A percentile compares a stretch with the other conserved stretches of the same genome.
These are phyloP conservation scores for Fusarium zealandicum DNA, from an alignment of 2,329 filamentous ascomycete genomes.

Conservation along the genomic window DNA sequence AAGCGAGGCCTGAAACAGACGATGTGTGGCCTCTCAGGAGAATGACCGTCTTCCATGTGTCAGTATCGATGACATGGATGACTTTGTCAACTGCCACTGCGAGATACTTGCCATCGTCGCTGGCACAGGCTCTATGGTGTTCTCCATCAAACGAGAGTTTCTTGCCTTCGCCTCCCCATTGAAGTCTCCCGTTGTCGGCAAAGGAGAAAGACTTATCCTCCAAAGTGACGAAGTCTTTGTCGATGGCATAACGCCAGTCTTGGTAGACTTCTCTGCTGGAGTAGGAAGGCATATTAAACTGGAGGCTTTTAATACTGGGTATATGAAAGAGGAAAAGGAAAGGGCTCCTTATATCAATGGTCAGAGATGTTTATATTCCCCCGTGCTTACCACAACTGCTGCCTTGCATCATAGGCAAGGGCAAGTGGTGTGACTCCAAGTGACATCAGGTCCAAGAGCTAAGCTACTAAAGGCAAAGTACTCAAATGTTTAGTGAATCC, in stretches of 20 bases:
- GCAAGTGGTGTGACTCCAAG: too few species aligned
- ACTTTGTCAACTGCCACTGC: conserved; percentile 3
- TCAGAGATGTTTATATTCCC: too few species aligned
- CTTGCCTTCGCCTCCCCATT: conserved; percentile 15
- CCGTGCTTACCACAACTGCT: too few species aligned
- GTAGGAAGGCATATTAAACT: conserved; percentile 3
- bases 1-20: background rate
- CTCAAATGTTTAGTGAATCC: too few species aligned
- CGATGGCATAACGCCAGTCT: conserved; percentile 22
- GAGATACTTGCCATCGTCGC: background rate
- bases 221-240: conserved; percentile 14
- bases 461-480: too few species aligned
- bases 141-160: background rate
- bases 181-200: conserved; percentile 3
- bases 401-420: too few species aligned
- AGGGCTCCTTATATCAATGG: too few species aligned
- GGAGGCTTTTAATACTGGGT: too few species aligned
- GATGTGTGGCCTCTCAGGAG: conserved; percentile 17
- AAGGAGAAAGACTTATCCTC: conserved; percentile 5
- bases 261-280: conserved; percentile 8
- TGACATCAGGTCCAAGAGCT: too few species aligned
- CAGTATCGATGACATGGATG: conserved; percentile 17
- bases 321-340: too few species aligned
- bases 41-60: background rate
- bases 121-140: conserved; percentile 6